Evolutionary conservation across 306 rosid genomes (phyloP), one percentile per base, ranked within the genome.

Genomic region (Clitoria ternatea): DNA sequence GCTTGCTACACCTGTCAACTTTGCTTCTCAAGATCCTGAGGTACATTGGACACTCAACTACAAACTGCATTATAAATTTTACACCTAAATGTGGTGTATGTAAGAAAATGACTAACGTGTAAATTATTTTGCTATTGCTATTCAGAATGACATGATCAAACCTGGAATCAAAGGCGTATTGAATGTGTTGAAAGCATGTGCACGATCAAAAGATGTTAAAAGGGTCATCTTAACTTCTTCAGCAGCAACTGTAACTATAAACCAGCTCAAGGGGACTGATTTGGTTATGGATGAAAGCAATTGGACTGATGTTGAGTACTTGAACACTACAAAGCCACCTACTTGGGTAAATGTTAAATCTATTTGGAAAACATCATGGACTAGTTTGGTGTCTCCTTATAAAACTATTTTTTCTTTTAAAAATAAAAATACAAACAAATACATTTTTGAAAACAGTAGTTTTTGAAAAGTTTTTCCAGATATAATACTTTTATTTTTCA

Each of bases 21-120:
- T 91, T 70, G 91, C 87, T 66, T 91, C 97, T 1, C 54, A 82
- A 80, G 97, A 91, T 45, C 97, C 97, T 0, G 97, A 91, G 96
- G 97, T 88, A 80, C 4, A 57, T 60, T 60, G 1, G n/a, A 18
- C 72, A 44, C 32, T 45, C 1, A 45, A 15, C 12, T 14, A 10
- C 12, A 79, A 29, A 45, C 42, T 9, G 43, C 14, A 30, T 12
- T 15, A 52, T 36, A 54, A n/a, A n/a, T 14, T 67, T 14, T 26
- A 26, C 62, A n/a, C 4, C 6, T 19, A 69, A 43, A 43, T 63
- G 39, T 29, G 6, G 19, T 73, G 45, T 17, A n/a, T 35, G 18
- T n/a, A 29, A 47, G 32, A n/a, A 47, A 24, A 40, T 32, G 4
- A 37, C 12, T 42, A 48, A 44, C 22, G 71, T 26, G 4, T 33